Conservation (phyloP, 2,329 filamentous ascomycete species). For the Penicillium nordicum region DNA sequence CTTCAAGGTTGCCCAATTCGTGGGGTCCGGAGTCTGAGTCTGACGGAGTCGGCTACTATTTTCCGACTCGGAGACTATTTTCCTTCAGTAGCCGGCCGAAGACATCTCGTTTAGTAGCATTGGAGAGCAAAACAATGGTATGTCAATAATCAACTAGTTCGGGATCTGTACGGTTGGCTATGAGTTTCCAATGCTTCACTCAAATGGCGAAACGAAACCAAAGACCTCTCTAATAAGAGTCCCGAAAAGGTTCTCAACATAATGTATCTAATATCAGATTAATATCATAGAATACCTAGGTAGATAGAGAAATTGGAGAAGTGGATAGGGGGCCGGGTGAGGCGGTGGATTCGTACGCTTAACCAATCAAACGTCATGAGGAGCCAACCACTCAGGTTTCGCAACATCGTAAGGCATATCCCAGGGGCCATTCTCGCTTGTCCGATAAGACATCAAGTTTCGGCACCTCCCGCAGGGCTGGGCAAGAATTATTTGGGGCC, state of each 20-base stretch:
- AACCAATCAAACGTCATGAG: neutral
- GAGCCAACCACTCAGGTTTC: too few species aligned
- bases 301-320: too few species aligned
- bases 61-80: constrained; percentile 2
- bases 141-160: neutral
- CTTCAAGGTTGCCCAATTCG: neutral
- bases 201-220: too few species aligned
- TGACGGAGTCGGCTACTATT: neutral
- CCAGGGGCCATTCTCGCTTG: too few species aligned
- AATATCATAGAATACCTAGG: too few species aligned
- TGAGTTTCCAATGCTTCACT: neutral
- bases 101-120: neutral
- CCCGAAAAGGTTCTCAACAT: neutral
- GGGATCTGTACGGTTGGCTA: neutral
- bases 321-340: neutral
- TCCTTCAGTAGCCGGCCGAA: neutral
- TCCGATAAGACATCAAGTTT: neutral
- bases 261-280: neutral
- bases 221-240: neutral
- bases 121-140: neutral
- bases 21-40: neutral
- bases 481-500: neutral
- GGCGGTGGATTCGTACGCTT: neutral
- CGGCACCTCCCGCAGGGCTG: neutral
- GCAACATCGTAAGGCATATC: neutral